Conservation (phyloP, 2,329 filamentous ascomycete species). For the Alternaria sp. region DNA sequence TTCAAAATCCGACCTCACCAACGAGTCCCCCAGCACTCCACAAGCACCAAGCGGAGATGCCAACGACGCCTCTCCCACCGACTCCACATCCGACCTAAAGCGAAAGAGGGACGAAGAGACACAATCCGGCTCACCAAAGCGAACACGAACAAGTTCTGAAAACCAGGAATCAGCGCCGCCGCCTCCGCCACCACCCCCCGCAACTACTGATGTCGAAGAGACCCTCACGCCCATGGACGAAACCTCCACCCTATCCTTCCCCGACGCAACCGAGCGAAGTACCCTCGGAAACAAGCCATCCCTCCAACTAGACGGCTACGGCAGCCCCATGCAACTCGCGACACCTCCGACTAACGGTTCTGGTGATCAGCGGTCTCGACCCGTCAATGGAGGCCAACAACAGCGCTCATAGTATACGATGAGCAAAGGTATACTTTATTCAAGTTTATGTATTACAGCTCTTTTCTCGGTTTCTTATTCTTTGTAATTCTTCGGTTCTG, state of each 20-base stretch:
- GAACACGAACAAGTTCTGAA: constrained; percentile 37
- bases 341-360: constrained; percentile 51
- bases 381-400: not conserved
- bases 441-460: not conserved
- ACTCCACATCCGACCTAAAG: constrained; percentile 43
- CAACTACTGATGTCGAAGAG: constrained; percentile 39
- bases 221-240: constrained; percentile 37
- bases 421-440: not conserved
- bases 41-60: constrained; percentile 5
- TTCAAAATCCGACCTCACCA: constrained; percentile 20
- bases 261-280: constrained; percentile 24
- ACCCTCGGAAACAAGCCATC: constrained; percentile 10
- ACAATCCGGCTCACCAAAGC: constrained; percentile 38
- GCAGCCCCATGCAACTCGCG: constrained; percentile 53
- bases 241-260: not conserved
- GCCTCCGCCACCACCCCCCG: constrained; percentile 46
- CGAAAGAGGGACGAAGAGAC: constrained; percentile 47
- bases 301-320: constrained; percentile 13
- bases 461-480: not conserved
- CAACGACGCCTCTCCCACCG: constrained; percentile 29
- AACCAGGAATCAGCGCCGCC: constrained; percentile 52
- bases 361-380: constrained; percentile 19
- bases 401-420: not conserved
- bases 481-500: constrained; percentile 6
- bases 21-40: constrained; percentile 29